These are phyloP conservation scores for Centaurea solstitialis DNA, from an alignment of 129 eudicot genomes.

Conservation along the genomic window DNA sequence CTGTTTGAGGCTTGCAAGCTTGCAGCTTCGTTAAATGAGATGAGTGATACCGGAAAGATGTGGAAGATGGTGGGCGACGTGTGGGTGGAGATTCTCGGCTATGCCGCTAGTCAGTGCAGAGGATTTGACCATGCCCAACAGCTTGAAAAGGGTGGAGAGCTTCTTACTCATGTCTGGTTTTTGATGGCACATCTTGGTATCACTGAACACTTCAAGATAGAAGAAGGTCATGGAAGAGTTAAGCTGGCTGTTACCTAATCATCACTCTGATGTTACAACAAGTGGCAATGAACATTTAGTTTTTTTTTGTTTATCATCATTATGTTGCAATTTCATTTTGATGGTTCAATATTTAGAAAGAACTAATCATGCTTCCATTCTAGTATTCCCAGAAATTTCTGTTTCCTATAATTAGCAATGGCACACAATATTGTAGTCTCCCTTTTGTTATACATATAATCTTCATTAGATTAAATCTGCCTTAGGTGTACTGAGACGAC, in stretches of 20 bases:
- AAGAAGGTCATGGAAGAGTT: slow-evolving; percentile 43
- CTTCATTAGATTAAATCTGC: background rate
- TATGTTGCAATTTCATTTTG: background rate
- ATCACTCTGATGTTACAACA: background rate
- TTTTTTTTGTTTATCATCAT: background rate
- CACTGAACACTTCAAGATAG: slow-evolving; percentile 41
- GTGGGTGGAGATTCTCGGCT: slow-evolving; percentile 50
- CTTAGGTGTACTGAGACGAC: no score
- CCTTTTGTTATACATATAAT: no score
- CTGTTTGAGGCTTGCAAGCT: slow-evolving; percentile 49
- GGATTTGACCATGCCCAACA: slow-evolving; percentile 51
- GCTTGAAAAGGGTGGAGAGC: slow-evolving; percentile 45
- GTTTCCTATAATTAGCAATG: background rate
- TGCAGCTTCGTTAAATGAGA: slow-evolving; percentile 26
- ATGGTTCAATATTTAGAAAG: background rate
- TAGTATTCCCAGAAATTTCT: background rate
- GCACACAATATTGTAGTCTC: background rate
- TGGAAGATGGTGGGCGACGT: slow-evolving; percentile 43
- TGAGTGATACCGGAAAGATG: slow-evolving; percentile 4
- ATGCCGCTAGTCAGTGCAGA: slow-evolving; percentile 47
- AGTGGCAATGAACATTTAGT: background rate
- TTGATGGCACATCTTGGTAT: slow-evolving; percentile 51
- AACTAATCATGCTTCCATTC: background rate
- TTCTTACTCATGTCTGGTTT: slow-evolving; percentile 47
- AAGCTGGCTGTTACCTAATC: slow-evolving; percentile 30